Evolutionary conservation across 805 yeast genomes (phyloP).

Genomic region (Zygoascus flipseniorum): DNA sequence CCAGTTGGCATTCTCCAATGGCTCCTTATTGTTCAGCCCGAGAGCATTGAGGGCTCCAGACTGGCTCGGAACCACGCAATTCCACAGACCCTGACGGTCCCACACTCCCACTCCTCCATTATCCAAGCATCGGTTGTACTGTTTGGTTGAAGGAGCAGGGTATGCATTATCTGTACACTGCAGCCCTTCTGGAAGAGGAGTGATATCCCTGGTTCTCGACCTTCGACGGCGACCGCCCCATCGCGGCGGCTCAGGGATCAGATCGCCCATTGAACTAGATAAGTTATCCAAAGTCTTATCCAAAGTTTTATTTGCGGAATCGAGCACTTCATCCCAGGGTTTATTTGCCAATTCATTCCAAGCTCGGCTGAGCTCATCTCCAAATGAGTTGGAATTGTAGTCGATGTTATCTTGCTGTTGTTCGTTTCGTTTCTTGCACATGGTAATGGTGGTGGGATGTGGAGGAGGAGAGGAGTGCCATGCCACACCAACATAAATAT

Average conservation of each 20-base stretch:
- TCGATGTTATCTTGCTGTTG: slow-evolving; percentile 1
- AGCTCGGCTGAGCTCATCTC: slow-evolving; percentile 1
- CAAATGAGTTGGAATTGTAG: neutral
- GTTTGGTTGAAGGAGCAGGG: slow-evolving; percentile 49
- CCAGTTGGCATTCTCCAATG: slow-evolving; percentile 30
- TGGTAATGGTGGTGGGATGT: neutral
- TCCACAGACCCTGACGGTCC: slow-evolving; percentile 84
- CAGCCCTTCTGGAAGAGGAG: neutral
- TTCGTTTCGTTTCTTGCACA: neutral
- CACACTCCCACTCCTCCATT: slow-evolving; percentile 67
- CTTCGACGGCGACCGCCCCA: neutral
- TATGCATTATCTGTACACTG: slow-evolving; percentile 32
- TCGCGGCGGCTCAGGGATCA: slow-evolving; percentile 2
- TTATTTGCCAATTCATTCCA: slow-evolving; percentile 7
- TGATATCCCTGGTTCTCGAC: neutral
- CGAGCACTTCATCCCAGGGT: slow-evolving; percentile 10
- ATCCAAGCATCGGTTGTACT: slow-evolving; percentile 55
- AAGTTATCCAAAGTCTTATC: slow-evolving; percentile 6
- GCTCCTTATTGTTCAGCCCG: neutral
- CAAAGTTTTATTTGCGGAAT: slow-evolving; percentile 10
- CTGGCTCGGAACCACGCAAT: slow-evolving; percentile 65
- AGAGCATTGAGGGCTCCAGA: neutral
- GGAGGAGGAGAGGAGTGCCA: neutral
- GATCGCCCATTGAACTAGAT: slow-evolving; percentile 3
- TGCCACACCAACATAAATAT: neutral